phyloP scores from a whole-genome alignment of 1,284 basidiomycete genomes.

The Clitocybe nebularis region DNA sequence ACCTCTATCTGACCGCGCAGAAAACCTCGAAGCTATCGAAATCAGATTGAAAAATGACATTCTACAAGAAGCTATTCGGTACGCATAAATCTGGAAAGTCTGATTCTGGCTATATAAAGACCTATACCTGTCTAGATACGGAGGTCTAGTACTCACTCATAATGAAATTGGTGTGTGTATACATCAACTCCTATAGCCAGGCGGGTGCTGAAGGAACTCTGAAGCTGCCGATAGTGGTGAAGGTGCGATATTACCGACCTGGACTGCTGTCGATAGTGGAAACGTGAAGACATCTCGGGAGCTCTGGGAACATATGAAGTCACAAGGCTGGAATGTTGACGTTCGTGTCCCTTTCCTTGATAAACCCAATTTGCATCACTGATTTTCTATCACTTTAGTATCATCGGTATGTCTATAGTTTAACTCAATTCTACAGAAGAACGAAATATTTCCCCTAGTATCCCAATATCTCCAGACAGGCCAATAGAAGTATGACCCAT shows the following conservation, averaged over 20 bases:
- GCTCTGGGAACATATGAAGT: conserved; percentile 78
- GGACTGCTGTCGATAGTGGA: conserved; percentile 86
- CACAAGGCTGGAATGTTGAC: conserved; percentile 88
- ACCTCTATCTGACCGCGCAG: conserved; percentile 85
- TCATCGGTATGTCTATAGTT: conserved; percentile 43
- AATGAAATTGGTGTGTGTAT: conserved; percentile 67
- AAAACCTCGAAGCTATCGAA: conserved; percentile 96
- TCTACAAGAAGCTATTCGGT: conserved; percentile 82
- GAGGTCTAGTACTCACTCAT: conserved; percentile 91
- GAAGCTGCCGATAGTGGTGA: conserved; percentile 65
- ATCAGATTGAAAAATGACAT: conserved; percentile 89
- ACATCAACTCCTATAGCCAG: not conserved
- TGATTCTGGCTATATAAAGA: conserved; percentile 6
- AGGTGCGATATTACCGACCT: conserved; percentile 87
- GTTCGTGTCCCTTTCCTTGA: conserved; percentile 37
- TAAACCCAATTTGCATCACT: conserved; percentile 1
- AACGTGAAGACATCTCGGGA: conserved; percentile 89
- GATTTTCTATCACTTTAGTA: conserved; percentile 39
- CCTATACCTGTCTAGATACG: conserved; percentile 58
- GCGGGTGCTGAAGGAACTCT: conserved; percentile 3
- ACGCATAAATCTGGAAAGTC: conserved; percentile 18
- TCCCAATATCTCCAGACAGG: conserved; percentile 89
- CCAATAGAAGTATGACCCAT: conserved; percentile 62
- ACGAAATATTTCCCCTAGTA: conserved; percentile 42
- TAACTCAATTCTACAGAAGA: no score